These are phyloP conservation scores for Fraxinus ornus DNA, from an alignment of 305 asterid genomes.

Conservation along the genomic window DNA sequence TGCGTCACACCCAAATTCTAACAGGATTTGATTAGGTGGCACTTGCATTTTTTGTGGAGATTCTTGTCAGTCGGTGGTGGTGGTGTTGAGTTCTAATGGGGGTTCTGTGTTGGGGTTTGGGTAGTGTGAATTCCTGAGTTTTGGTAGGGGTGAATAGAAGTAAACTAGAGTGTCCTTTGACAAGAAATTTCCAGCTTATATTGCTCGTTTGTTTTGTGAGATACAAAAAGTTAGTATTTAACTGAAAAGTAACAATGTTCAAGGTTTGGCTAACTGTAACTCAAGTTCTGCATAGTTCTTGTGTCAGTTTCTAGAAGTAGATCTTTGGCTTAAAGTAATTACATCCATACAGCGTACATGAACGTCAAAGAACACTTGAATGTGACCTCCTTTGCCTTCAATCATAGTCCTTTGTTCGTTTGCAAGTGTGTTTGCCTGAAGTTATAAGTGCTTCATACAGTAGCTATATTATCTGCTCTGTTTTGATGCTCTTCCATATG, in stretches of 20 bases:
- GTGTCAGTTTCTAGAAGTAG: not conserved
- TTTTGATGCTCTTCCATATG: not conserved
- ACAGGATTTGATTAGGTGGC: not conserved
- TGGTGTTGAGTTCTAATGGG: not conserved
- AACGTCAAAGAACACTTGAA: not conserved
- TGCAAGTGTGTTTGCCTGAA: not conserved
- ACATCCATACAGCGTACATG: not conserved
- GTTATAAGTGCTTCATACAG: not conserved
- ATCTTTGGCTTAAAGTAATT: not conserved
- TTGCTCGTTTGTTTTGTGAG: not conserved
- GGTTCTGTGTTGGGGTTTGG: not conserved
- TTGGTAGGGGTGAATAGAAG: not conserved
- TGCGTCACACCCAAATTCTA: not conserved
- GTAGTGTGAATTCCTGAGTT: not conserved
- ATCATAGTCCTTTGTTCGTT: not conserved
- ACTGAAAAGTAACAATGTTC: not conserved
- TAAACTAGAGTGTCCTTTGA: not conserved
- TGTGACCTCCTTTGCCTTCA: not conserved
- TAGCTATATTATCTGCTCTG: not conserved
- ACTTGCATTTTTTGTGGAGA: slow-evolving; percentile 2
- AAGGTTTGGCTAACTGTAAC: not conserved
- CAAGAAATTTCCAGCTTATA: not conserved
- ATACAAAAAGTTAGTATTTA: not conserved
- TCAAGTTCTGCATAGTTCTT: not conserved
- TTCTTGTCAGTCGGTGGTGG: not conserved